phyloP scores from a whole-genome alignment of 805 yeast species.

The Myxozyma monticola region DNA sequence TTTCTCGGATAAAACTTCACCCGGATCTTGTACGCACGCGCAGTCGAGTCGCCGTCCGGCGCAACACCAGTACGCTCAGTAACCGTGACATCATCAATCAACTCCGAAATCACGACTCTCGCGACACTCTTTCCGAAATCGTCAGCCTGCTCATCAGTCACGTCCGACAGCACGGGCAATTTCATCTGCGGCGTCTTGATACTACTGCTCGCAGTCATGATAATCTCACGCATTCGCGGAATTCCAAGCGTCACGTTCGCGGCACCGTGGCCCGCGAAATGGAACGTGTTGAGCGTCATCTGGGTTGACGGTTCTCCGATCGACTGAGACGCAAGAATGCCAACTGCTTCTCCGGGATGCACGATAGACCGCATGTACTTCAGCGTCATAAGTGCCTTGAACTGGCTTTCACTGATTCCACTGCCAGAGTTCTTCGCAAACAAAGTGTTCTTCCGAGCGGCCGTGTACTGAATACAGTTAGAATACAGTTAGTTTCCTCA shows the following conservation, averaged over 20 bases:
- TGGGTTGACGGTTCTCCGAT: constrained; percentile 99
- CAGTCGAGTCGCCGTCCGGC: constrained; percentile 44
- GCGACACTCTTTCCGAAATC: constrained; percentile 90
- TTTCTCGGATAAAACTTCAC: constrained; percentile 70
- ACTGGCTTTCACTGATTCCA: constrained; percentile 71
- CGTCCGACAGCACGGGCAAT: constrained; percentile 77
- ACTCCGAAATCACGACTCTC: constrained; percentile 80
- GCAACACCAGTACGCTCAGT: constrained; percentile 81
- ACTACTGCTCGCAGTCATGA: constrained; percentile 95
- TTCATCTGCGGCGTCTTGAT: constrained; percentile 99
- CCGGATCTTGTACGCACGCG: constrained; percentile 73
- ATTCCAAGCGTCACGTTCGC: constrained; percentile 99
- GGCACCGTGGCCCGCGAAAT: constrained; percentile 99
- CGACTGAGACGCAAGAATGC: constrained; percentile 97
- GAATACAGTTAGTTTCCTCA: neutral
- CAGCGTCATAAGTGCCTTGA: constrained; percentile 95
- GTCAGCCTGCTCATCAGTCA: constrained; percentile 83
- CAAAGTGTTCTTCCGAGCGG: constrained; percentile 18
- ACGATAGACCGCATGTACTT: constrained; percentile 95
- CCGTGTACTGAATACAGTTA: constrained; percentile 11
- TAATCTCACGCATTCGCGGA: constrained; percentile 99
- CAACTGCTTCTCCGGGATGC: constrained; percentile 97
- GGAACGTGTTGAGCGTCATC: constrained; percentile 96
- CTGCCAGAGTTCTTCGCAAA: constrained; percentile 36
- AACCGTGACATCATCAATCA: constrained; percentile 79